Percentiles rank a stretch among this genome's conserved stretches.
Evolutionary conservation across 352 stramenopile genomes (phyloP).

Genomic region (Phytopythium vexans): DNA sequence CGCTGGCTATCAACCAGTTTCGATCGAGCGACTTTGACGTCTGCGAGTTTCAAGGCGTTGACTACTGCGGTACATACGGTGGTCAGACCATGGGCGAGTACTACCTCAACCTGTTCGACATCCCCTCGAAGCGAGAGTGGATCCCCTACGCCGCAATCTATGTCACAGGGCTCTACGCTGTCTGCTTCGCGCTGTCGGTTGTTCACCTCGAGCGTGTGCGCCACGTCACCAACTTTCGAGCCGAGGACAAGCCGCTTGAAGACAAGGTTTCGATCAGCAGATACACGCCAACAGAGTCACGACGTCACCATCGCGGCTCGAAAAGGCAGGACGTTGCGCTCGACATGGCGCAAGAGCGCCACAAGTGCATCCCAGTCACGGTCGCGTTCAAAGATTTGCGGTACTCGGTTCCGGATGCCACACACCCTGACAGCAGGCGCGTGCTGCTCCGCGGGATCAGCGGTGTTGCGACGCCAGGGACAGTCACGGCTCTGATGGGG

Average conservation of each 20-base stretch:
- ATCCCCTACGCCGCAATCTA: slow-evolving; percentile 1
- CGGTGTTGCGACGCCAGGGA: slow-evolving; percentile 35
- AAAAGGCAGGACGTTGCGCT: too few species aligned
- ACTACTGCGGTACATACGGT: slow-evolving; percentile 12
- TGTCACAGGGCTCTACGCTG: slow-evolving; percentile 11
- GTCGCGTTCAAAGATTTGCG: slow-evolving; percentile 21
- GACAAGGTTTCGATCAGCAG: too few species aligned
- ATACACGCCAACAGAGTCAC: too few species aligned
- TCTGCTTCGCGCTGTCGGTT: background rate
- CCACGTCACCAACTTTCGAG: too few species aligned
- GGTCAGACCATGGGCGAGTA: slow-evolving; percentile 14
- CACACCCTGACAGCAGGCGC: slow-evolving; percentile 25
- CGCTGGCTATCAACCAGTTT: slow-evolving; percentile 16
- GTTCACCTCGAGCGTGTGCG: too few species aligned
- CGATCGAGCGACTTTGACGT: slow-evolving; percentile 12
- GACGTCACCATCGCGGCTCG: too few species aligned
- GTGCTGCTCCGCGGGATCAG: slow-evolving; percentile 70
- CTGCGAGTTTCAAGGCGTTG: slow-evolving; percentile 6
- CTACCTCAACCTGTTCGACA: slow-evolving; percentile 8
- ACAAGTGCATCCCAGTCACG: slow-evolving; percentile 19
- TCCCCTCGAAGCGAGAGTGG: slow-evolving; percentile 12
- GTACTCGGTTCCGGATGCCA: background rate
- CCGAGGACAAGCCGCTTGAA: too few species aligned
- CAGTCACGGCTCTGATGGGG: slow-evolving; percentile 54
- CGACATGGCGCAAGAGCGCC: too few species aligned